phyloP scores from a whole-genome alignment of 1,284 basidiomycete species.

The Meripilus lineatus region DNA sequence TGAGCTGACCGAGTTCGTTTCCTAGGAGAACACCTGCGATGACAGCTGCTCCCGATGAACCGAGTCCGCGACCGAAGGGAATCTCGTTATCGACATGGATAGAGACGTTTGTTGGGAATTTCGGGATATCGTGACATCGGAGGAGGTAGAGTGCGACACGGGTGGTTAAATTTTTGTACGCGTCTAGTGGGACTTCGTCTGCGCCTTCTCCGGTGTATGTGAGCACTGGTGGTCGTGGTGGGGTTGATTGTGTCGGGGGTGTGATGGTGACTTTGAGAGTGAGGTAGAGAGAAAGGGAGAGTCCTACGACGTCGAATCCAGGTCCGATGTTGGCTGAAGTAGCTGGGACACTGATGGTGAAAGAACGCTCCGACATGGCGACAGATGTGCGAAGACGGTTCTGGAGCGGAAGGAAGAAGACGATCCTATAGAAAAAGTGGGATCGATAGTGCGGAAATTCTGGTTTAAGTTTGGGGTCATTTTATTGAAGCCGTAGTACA shows the following conservation, averaged over 20 bases:
- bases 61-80: conserved; percentile 95
- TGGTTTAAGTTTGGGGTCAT: too few relatives aligned
- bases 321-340: conserved; percentile 99
- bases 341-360: conserved; percentile 84
- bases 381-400: too few relatives aligned
- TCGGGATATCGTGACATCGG: conserved; percentile 72
- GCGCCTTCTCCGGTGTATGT: conserved; percentile 88
- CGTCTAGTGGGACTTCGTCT: conserved; percentile 86
- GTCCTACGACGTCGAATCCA: conserved; percentile 97
- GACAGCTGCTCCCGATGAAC: conserved; percentile 97
- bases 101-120: conserved; percentile 71
- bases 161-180: conserved; percentile 98
- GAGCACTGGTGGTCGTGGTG: conserved; percentile 56
- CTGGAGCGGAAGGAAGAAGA: too few relatives aligned
- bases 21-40: conserved; percentile 94
- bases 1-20: conserved; percentile 74
- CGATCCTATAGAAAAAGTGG: too few relatives aligned
- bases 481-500: too few relatives aligned
- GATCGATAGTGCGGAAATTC: too few relatives aligned
- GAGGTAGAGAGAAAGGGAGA: conserved; percentile 89
- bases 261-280: conserved; percentile 65
- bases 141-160: conserved; percentile 97
- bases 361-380: conserved; percentile 26
- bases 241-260: conserved; percentile 21
- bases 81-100: conserved; percentile 91